A percentile compares a stretch with the other conserved stretches of the same genome.
Conservation (phyloP, 2,329 filamentous ascomycete species). For the Colletotrichum sojae region DNA sequence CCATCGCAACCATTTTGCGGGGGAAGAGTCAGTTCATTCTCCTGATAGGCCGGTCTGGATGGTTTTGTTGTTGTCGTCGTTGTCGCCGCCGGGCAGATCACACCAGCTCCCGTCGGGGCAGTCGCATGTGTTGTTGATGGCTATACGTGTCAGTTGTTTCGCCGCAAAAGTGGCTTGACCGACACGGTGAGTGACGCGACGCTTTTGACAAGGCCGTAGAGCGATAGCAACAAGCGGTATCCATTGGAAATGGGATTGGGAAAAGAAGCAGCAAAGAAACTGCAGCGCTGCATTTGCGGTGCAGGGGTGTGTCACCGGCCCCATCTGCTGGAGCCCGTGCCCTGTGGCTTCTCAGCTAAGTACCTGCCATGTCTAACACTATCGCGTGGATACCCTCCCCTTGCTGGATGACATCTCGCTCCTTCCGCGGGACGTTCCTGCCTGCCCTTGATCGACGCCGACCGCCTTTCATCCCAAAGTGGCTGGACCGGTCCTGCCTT, state of each 20-base stretch:
- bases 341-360: slow-evolving; percentile 31
- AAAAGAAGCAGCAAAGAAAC: slow-evolving; percentile 26
- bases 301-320: slow-evolving; percentile 28
- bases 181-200: background rate
- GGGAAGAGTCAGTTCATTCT: slow-evolving; percentile 37
- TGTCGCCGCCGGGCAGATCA: slow-evolving; percentile 33
- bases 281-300: slow-evolving; percentile 29
- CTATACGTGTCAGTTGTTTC: background rate
- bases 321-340: slow-evolving; percentile 19
- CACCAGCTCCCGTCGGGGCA: slow-evolving; percentile 16
- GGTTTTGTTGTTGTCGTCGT: slow-evolving; percentile 25
- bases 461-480: slow-evolving; percentile 32
- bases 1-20: slow-evolving; percentile 38
- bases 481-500: background rate
- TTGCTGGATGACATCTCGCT: slow-evolving; percentile 16
- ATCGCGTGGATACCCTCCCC: slow-evolving; percentile 24
- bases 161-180: background rate
- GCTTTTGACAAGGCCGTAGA: slow-evolving; percentile 5
- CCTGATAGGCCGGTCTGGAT: slow-evolving; percentile 27
- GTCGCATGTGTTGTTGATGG: slow-evolving; percentile 20
- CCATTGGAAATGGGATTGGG: background rate
- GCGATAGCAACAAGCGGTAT: background rate
- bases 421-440: slow-evolving; percentile 19
- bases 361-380: slow-evolving; percentile 40
- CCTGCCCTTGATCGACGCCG: slow-evolving; percentile 13